phyloP scores from a whole-genome alignment of 148 eudicot species.

The Talinum fruticosum region DNA sequence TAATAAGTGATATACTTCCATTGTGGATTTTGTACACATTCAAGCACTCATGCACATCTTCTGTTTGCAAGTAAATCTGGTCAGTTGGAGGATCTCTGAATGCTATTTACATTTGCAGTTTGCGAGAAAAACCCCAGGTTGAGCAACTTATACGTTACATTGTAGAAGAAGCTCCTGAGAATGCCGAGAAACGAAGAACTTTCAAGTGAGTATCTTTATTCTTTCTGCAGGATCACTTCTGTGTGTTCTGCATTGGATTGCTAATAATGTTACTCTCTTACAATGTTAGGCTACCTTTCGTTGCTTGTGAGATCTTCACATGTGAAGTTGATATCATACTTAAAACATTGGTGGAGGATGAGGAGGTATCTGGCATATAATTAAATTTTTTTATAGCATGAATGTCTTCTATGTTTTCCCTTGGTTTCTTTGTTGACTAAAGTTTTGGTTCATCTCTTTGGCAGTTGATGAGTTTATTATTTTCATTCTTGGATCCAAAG shows the following conservation, averaged over 20 bases:
- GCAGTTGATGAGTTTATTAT: constrained; percentile 76
- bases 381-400: constrained; percentile 8
- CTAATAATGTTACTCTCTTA: background rate
- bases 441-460: constrained; percentile 15
- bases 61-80: constrained; percentile 1
- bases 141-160: constrained; percentile 73
- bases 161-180: constrained; percentile 87
- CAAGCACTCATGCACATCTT: background rate
- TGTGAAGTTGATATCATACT: constrained; percentile 97
- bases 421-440: constrained; percentile 12
- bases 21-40: background rate
- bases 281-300: constrained; percentile 71
- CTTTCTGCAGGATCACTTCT: constrained; percentile 7
- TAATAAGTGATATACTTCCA: background rate
- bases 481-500: constrained; percentile 78
- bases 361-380: constrained; percentile 48
- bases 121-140: constrained; percentile 70
- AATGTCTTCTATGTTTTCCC: background rate
- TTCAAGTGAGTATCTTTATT: constrained; percentile 57
- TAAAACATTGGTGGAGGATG: constrained; percentile 88
- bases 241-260: constrained; percentile 9
- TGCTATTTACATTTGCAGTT: constrained; percentile 41
- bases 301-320: constrained; percentile 89
- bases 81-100: background rate
- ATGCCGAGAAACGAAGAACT: constrained; percentile 67